Evolutionary conservation across 345 rosid genomes (phyloP).

Genomic region (Lenwebbia sp.): DNA sequence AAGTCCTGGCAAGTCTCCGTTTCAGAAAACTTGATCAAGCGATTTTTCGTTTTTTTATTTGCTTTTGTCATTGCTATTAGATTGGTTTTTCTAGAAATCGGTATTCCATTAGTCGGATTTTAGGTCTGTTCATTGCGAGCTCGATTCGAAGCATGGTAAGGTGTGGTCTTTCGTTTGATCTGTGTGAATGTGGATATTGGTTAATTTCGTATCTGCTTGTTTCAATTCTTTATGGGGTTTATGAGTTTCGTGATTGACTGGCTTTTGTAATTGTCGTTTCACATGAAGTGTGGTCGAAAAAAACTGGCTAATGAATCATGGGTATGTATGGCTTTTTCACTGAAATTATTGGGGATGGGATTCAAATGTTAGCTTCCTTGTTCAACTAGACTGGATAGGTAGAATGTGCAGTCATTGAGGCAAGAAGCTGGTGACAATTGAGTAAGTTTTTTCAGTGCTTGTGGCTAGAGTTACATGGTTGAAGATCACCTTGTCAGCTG

Average conservation of each 20-base stretch:
- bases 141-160: not conserved
- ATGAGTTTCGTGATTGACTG: not conserved
- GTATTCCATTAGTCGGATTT: not conserved
- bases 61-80: accelerated
- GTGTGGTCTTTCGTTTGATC: not conserved
- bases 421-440: not conserved
- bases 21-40: accelerated
- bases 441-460: not conserved
- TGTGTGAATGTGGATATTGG: not conserved
- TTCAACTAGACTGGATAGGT: not conserved
- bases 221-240: not conserved
- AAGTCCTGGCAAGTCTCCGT: not conserved
- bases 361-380: not conserved
- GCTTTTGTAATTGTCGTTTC: not conserved
- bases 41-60: not conserved
- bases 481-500: not conserved
- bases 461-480: not conserved
- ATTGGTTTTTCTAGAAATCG: not conserved
- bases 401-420: not conserved
- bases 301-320: not conserved
- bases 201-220: not conserved
- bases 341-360: not conserved
- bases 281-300: not conserved
- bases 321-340: not conserved
- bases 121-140: not conserved